These are phyloP conservation scores for Thozetella sp. DNA, from an alignment of 495 filamentous ascomycete genomes.

Conservation along the genomic window DNA sequence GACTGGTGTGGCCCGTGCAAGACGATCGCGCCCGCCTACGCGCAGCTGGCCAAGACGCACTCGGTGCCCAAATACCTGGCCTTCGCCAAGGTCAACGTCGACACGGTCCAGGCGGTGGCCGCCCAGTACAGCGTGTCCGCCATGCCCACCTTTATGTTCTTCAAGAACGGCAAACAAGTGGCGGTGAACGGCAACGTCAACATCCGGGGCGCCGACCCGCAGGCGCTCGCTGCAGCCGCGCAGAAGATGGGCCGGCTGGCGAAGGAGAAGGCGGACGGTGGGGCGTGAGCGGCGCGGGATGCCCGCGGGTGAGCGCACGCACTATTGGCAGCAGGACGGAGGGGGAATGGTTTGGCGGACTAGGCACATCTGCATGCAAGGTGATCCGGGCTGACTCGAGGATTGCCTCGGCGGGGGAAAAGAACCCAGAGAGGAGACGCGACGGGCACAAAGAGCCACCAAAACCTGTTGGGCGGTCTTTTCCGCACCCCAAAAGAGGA, in stretches of 20 bases:
- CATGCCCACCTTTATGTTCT: constrained; percentile 84
- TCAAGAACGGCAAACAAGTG: constrained; percentile 68
- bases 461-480: too few species aligned
- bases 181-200: constrained; percentile 55
- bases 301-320: not conserved
- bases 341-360: too few species aligned
- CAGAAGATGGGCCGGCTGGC: not conserved
- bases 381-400: too few species aligned
- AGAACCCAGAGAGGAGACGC: too few species aligned
- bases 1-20: constrained; percentile 70
- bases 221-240: constrained; percentile 1
- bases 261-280: not conserved
- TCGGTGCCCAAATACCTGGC: constrained; percentile 6
- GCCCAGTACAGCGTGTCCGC: constrained; percentile 47
- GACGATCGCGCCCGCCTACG: constrained; percentile 59
- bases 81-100: constrained; percentile 62
- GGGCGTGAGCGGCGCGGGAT: not conserved
- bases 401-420: too few species aligned
- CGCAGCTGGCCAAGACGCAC: constrained; percentile 40
- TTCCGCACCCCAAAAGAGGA: too few species aligned
- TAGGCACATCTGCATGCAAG: too few species aligned
- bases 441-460: too few species aligned
- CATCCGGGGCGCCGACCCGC: constrained; percentile 28
- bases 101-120: constrained; percentile 47
- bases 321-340: too few species aligned